phyloP scores from a whole-genome alignment of 495 filamentous ascomycete genomes.

The Bathelium albidoporum region DNA sequence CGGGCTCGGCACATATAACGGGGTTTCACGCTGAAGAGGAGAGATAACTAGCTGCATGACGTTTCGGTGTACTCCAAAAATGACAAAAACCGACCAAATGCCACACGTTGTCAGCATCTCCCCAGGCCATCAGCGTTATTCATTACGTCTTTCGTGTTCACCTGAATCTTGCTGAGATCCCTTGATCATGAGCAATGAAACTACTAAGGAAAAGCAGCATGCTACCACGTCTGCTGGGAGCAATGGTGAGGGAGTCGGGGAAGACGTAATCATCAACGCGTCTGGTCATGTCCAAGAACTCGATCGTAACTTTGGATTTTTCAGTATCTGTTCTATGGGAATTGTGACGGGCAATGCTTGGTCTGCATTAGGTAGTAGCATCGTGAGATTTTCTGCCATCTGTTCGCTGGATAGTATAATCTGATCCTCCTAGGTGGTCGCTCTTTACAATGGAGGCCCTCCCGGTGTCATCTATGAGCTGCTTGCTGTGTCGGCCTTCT shows the following conservation, averaged over 20 bases:
- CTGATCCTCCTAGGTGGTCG: neutral
- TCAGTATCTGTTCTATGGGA: slow-evolving; percentile 44
- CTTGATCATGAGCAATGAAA: neutral
- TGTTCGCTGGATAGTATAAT: neutral
- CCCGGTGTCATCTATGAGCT: slow-evolving; percentile 49
- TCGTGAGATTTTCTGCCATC: slow-evolving; percentile 25
- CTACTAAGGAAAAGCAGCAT: slow-evolving; percentile 10
- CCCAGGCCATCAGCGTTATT: neutral
- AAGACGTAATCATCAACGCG: slow-evolving; percentile 34
- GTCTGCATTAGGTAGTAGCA: slow-evolving; percentile 45
- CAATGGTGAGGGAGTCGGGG: neutral
- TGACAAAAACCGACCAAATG: neutral
- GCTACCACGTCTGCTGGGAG: slow-evolving; percentile 9
- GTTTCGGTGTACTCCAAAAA: neutral
- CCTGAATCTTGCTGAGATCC: neutral
- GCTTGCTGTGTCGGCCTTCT: slow-evolving; percentile 46
- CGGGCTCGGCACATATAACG: neutral
- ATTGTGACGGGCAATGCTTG: slow-evolving; percentile 49
- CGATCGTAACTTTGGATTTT: slow-evolving; percentile 45
- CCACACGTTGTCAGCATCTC: no score
- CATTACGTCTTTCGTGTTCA: neutral
- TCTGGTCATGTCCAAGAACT: slow-evolving; percentile 49
- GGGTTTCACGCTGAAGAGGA: neutral
- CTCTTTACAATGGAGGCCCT: slow-evolving; percentile 44
- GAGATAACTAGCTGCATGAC: neutral